Conservation (phyloP, 495 filamentous ascomycete genomes). For the Penicillium bovifimosum region DNA sequence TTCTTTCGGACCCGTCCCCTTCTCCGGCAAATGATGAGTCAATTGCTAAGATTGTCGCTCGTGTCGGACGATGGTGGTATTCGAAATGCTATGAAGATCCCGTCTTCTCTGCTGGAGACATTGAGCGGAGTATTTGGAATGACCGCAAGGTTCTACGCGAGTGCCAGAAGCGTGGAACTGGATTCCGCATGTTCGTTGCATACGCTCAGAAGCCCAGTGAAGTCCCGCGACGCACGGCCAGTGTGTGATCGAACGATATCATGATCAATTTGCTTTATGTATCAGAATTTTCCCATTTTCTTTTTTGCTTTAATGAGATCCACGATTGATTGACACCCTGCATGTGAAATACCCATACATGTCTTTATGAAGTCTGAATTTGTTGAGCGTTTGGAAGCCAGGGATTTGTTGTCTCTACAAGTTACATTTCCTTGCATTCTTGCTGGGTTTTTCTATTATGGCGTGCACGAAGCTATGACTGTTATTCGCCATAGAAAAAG, state of each 20-base stretch:
- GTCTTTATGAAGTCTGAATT: background rate
- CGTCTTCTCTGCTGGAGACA: constrained; percentile 45
- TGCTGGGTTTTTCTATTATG: background rate
- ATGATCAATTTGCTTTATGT: background rate
- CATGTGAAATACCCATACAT: constrained; percentile 7
- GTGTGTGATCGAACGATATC: constrained; percentile 31
- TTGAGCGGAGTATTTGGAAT: constrained; percentile 67
- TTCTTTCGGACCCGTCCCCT: constrained; percentile 56
- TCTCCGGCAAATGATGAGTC: constrained; percentile 62
- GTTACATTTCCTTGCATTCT: background rate
- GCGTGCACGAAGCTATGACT: constrained; percentile 2
- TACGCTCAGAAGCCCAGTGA: constrained; percentile 77
- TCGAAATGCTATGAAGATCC: constrained; percentile 79
- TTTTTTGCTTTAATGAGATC: constrained; percentile 1
- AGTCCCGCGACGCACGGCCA: constrained; percentile 52
- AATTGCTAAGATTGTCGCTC: constrained; percentile 86
- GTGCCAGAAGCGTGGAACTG: constrained; percentile 79
- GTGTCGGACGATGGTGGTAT: constrained; percentile 96
- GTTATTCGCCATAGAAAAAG: background rate
- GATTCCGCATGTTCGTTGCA: constrained; percentile 84
- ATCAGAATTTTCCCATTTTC: background rate
- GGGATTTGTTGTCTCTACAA: background rate
- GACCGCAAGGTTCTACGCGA: constrained; percentile 72
- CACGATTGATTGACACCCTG: constrained; percentile 1
- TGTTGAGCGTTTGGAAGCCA: background rate